phyloP scores from a whole-genome alignment of 2,329 filamentous ascomycete species.

The Triangularia verruculosa region DNA sequence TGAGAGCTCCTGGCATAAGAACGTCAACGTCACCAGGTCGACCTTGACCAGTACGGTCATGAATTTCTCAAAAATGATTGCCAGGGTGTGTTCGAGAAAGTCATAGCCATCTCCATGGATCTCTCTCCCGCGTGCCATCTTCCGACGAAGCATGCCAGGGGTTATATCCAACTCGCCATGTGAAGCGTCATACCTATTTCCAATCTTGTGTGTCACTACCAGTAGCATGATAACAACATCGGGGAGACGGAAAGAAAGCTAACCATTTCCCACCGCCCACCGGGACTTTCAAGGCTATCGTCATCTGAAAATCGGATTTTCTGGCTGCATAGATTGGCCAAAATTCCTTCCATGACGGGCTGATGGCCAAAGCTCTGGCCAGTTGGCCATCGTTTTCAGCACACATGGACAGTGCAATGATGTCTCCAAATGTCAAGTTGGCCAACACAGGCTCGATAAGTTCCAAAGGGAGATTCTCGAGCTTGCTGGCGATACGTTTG shows the following conservation, averaged over 20 bases:
- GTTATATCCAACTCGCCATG: background rate
- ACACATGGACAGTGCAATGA: background rate
- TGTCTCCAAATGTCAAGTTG: background rate
- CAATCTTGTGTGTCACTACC: background rate
- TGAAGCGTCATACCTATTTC: background rate
- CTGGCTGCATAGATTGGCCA: background rate
- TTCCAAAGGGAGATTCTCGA: background rate
- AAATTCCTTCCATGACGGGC: background rate
- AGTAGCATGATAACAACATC: background rate
- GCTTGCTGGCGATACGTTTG: background rate
- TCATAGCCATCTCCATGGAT: background rate
- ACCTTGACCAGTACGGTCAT: background rate
- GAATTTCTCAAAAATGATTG: background rate
- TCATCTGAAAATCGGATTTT: background rate
- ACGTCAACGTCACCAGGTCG: background rate
- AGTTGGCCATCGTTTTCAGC: background rate
- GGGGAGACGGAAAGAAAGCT: background rate
- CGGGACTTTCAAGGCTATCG: background rate
- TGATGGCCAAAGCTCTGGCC: background rate
- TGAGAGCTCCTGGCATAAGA: background rate
- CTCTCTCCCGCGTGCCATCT: background rate
- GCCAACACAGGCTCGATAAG: constrained; percentile 1
- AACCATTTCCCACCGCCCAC: background rate
- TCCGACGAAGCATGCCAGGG: background rate
- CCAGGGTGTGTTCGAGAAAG: background rate